Evolutionary conservation across 306 rosid genomes (phyloP).

Genomic region (Vigna angularis): DNA sequence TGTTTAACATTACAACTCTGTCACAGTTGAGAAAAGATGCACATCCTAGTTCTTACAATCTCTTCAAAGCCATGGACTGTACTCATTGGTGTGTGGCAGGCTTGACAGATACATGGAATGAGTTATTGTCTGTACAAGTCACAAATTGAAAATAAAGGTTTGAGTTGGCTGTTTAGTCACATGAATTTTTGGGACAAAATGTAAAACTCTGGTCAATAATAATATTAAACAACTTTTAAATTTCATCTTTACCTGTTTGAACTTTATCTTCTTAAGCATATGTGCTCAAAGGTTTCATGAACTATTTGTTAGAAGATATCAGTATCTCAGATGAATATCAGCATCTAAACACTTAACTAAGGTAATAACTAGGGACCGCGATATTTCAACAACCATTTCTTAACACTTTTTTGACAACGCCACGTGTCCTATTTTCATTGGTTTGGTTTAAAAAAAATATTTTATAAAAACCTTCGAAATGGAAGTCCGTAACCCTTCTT

Average conservation of each 20-base stretch:
- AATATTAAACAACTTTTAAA: background rate
- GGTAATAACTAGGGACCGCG: no score
- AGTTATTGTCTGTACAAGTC: constrained; percentile 49
- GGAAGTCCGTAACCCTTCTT: no score
- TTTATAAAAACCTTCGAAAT: no score
- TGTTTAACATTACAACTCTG: constrained; percentile 69
- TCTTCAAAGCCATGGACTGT: constrained; percentile 68
- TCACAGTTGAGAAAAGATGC: constrained; percentile 82
- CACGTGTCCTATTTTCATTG: no score
- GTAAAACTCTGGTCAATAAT: background rate
- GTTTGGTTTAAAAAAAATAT: no score
- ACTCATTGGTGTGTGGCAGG: constrained; percentile 88
- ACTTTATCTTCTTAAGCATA: no score
- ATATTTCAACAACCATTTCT: no score
- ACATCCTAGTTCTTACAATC: constrained; percentile 66
- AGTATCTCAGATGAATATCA: no score
- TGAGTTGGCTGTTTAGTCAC: background rate
- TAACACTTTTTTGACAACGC: no score
- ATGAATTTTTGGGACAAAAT: background rate
- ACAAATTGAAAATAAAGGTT: background rate
- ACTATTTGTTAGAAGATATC: no score
- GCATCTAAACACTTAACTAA: no score
- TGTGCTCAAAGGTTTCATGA: no score
- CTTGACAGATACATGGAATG: constrained; percentile 76
- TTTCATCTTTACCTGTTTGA: background rate